These are phyloP conservation scores for Ulmus americana DNA, from an alignment of 331 rosid genomes.

Conservation along the genomic window DNA sequence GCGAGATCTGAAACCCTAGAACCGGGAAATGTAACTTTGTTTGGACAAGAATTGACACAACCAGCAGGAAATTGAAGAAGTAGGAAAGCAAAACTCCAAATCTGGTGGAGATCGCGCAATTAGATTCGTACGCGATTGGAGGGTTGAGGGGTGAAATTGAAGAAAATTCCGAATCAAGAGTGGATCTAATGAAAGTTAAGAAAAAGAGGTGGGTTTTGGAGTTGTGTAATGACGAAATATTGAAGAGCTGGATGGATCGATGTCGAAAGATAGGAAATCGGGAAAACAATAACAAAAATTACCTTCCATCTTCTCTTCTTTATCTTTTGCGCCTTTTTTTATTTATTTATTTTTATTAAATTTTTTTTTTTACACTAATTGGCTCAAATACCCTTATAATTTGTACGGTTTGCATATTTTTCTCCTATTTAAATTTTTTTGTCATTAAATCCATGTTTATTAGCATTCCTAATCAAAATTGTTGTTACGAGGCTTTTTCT, in stretches of 20 bases:
- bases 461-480: too few species aligned
- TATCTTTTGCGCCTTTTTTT: too few species aligned
- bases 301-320: too few species aligned
- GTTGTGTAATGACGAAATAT: neutral
- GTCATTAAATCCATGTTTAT: too few species aligned
- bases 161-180: neutral
- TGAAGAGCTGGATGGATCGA: neutral
- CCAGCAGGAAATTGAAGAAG: neutral
- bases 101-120: constrained; percentile 31
- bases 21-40: constrained; percentile 15
- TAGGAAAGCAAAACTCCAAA: constrained; percentile 37
- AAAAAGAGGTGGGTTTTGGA: neutral
- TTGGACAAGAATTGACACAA: neutral
- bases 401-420: too few species aligned
- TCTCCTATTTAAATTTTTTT: too few species aligned
- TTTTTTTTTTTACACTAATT: too few species aligned
- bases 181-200: constrained; percentile 12
- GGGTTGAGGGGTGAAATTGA: neutral
- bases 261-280: too few species aligned
- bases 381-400: too few species aligned
- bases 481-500: too few species aligned
- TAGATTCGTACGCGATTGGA: neutral
- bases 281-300: too few species aligned
- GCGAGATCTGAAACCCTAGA: constrained; percentile 44
- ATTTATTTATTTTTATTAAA: too few species aligned